Evolutionary conservation across 106 monocot genomes (phyloP), one percentile per base, ranked within the genome.

Genomic region (Dendrobium catenatum): DNA sequence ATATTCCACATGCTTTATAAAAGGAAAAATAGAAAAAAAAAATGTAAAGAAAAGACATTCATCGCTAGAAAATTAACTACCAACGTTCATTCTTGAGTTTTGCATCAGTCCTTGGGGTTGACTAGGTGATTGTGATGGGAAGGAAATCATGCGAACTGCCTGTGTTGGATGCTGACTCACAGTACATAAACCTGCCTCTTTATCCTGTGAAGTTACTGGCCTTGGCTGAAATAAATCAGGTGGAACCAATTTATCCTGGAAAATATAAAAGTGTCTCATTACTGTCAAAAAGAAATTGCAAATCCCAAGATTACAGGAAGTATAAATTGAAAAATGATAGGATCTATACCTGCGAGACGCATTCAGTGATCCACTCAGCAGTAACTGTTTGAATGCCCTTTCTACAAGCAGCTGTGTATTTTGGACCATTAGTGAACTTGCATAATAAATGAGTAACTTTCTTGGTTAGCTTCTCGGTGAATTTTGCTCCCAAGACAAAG

Each of bases 391-490:
- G 87, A 77, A 93, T 90, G 22, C 90, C 90, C 91, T 88, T 91
- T 40, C 88, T 95, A 78, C 89, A 89, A 55, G 95, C 93, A 78
- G 88, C 88, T 51, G 93, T 93, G 66, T 93, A 99, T 80, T 99
- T 99, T 27, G 90, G 89, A 79, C 99, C 99, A 85, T 64, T 88
- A 33, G 86, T 85, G 77, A 95, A 95, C 81, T 99, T 99, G 80
- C 99, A 99, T 26, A 99, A n/a, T 70, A 99, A 83, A 88, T 99
- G 99, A 8, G 99, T 95, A 46, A 93, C 85, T 80, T 82, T 99
- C 78, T 82, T 95, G 24, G 83, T 83, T 11, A 95, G 74, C 59
- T 86, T 99, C 77, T 89, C 88, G 58, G 93, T 91, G 75, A 85
- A 91, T 79, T 89, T 95, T 68, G 93, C 88, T 41, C 99, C 99